These are phyloP conservation scores for Grammothele lineata DNA, from an alignment of 768 basidiomycete genomes.

Conservation along the genomic window DNA sequence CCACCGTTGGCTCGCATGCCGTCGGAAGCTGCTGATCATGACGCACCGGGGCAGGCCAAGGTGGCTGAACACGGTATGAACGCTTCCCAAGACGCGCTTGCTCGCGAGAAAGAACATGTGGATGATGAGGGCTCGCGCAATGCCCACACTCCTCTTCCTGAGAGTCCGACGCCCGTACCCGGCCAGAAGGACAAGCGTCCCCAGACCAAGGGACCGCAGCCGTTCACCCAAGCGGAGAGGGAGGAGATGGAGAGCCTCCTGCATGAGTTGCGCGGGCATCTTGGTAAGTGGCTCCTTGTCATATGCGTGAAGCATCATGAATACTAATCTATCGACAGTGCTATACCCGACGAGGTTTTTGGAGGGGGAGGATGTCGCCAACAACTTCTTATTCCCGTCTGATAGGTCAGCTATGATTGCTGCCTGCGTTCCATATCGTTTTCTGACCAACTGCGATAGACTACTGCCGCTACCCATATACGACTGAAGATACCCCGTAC, in stretches of 20 bases:
- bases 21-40: slow-evolving; percentile 50
- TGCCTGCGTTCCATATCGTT: too few relatives aligned
- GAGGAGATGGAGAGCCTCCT: slow-evolving; percentile 89
- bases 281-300: slow-evolving; percentile 52
- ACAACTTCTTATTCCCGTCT: slow-evolving; percentile 92
- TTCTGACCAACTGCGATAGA: slow-evolving; percentile 28
- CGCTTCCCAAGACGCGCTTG: slow-evolving; percentile 13
- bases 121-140: slow-evolving; percentile 15
- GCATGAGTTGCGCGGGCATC: slow-evolving; percentile 73
- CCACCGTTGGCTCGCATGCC: slow-evolving; percentile 48
- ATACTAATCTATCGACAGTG: slow-evolving; percentile 42
- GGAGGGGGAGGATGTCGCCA: slow-evolving; percentile 87
- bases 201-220: slow-evolving; percentile 49
- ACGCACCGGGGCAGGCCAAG: slow-evolving; percentile 24
- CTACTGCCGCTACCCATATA: slow-evolving; percentile 76
- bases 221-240: slow-evolving; percentile 78
- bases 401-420: slow-evolving; percentile 50
- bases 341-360: slow-evolving; percentile 81
- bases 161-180: slow-evolving; percentile 7
- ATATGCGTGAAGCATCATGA: too few relatives aligned
- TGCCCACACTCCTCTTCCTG: slow-evolving; percentile 18
- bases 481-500: slow-evolving; percentile 31
- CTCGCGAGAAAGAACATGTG: slow-evolving; percentile 15
- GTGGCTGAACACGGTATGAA: slow-evolving; percentile 16
- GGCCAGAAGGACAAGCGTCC: slow-evolving; percentile 32